Conservation (phyloP, 78 protist species). For the Guillardia theta region DNA sequence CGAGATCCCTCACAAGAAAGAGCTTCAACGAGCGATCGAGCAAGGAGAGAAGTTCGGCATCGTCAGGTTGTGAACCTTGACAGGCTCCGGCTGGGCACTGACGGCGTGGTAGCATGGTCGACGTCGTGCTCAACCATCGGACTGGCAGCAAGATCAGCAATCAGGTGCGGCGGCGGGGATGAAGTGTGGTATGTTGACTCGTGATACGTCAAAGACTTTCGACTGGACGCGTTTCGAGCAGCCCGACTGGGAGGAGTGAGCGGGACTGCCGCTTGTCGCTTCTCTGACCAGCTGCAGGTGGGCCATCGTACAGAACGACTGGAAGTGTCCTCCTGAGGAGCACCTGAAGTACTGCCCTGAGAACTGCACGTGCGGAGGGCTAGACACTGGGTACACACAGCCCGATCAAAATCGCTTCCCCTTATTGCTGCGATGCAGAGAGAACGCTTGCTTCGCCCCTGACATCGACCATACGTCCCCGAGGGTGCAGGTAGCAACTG, state of each 20-base stretch:
- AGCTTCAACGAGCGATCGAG: not conserved
- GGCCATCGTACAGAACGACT: conserved; percentile 15
- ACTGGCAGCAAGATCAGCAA: not conserved
- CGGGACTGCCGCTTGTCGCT: too few relatives aligned
- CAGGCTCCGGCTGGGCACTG: too few relatives aligned
- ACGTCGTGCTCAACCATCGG: conserved; percentile 23
- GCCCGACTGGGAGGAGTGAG: conserved; percentile 31
- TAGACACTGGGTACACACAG: conserved; percentile 30
- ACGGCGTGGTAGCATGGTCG: too few relatives aligned
- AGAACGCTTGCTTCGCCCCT: conserved; percentile 34
- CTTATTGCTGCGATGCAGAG: too few relatives aligned
- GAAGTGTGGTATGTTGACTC: not conserved
- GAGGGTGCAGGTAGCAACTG: not conserved
- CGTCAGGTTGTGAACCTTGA: too few relatives aligned
- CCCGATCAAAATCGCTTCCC: too few relatives aligned
- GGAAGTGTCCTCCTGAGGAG: conserved; percentile 18
- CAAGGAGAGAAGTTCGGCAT: not conserved
- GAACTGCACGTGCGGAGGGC: conserved; percentile 32
- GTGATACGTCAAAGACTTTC: not conserved
- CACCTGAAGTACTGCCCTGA: not conserved
- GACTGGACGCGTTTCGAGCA: not conserved
- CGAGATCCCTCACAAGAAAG: not conserved
- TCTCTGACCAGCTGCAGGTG: too few relatives aligned
- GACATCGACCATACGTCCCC: conserved; percentile 27
- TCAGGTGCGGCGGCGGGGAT: not conserved